Base-by-base conservation (phyloP, 495 filamentous ascomycete species). In the Hypoxylon crocopeplum region DNA sequence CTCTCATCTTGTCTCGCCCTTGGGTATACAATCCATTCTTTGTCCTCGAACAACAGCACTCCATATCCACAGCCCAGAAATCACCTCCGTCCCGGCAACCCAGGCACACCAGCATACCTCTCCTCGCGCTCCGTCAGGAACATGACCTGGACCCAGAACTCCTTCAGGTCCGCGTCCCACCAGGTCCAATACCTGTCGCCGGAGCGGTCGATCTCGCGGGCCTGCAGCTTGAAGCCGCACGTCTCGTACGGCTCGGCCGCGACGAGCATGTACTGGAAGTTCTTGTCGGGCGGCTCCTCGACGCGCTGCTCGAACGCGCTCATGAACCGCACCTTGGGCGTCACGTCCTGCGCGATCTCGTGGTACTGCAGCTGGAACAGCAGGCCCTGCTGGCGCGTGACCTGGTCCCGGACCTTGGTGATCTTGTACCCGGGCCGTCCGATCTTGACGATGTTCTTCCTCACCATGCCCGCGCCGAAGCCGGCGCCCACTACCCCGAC, bases 111-210 rank as follows among this genome's bases (percentile, higher is more conserved):
- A 67, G 86, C 90, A 70, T 95, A 98, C 59, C 94, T 78, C 82
- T 98, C 94, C 79, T 98, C 94, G 46, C 94, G 83, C 81, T 99
- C 94, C 32, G 95, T 98, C 84, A 97, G 93, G 78, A 98, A 99
- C 82, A 97, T 90, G 46, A 99, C 82, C 80, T 98, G 94, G n/a
- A 97, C 81, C 90, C 92, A 98, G 69, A 96, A 98, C 78, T 98
- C 93, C 82, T 98, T 98, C 48, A 86, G 84, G 74, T 99, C 94
- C 58, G 88, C 86, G 78, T 98, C 95, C 77, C 94, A 99, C 87
- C 91, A 97, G 24, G 86, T 89, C 86, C 91, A 98, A 72, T 92
- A 94, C 67, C 85, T 81, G 6, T 88, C 94, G 54, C 91, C 90
- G 12, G 89, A 82, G 32, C 92, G 84, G 76, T 99, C 95, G 44